Conservation (phyloP, 2,329 filamentous ascomycete species). For the Botryotinia narcissicola region DNA sequence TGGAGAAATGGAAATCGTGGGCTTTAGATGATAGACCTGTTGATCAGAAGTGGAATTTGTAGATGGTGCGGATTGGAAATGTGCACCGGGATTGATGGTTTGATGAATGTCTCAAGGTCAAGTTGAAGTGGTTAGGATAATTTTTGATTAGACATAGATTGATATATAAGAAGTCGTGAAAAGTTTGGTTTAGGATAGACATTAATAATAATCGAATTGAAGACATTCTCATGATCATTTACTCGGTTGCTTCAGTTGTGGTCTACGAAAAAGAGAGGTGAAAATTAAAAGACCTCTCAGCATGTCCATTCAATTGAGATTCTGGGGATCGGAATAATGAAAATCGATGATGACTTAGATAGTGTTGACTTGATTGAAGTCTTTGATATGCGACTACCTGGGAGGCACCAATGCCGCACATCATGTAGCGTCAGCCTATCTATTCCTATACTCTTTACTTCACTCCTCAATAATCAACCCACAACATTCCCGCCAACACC, state of each 20-base stretch:
- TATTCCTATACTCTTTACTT: background rate
- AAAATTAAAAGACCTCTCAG: background rate
- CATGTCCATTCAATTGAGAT: background rate
- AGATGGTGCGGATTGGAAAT: background rate
- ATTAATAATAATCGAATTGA: background rate
- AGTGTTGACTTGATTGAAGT: background rate
- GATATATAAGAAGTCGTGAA: background rate
- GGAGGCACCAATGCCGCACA: background rate
- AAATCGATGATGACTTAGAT: background rate
- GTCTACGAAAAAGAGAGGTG: rapidly evolving
- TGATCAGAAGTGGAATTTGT: background rate
- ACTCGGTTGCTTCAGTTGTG: background rate
- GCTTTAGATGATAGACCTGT: background rate
- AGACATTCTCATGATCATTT: background rate
- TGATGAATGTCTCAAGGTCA: background rate
- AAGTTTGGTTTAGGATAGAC: background rate
- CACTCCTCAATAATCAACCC: slow-evolving; percentile 14
- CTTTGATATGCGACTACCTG: background rate
- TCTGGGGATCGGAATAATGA: background rate
- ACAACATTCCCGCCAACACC: slow-evolving; percentile 34
- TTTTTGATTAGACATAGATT: background rate
- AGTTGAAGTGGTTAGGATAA: background rate
- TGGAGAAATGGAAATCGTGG: background rate
- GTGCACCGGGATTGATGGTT: background rate
- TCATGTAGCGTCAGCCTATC: background rate